Percentiles rank a stretch among this genome's conserved stretches.
Conservation (phyloP, 1,139 yeast genomes). For the Diutina sp. region DNA sequence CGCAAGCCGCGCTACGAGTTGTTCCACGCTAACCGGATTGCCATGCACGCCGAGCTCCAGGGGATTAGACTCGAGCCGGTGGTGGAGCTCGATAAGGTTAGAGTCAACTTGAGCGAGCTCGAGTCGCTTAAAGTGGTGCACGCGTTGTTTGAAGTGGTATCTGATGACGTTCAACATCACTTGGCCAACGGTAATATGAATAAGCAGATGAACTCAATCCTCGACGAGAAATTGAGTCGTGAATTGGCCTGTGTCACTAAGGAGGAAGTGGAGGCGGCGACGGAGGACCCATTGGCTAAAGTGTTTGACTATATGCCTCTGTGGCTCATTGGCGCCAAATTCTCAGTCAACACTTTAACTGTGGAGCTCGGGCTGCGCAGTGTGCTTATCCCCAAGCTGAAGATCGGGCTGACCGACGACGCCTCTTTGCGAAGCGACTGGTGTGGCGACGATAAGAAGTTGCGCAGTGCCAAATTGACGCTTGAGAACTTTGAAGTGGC, state of each 20-base stretch:
- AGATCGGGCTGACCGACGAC: conserved; percentile 19
- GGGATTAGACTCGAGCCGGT: conserved; percentile 16
- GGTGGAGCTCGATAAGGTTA: conserved; percentile 12
- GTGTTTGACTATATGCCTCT: conserved; percentile 31
- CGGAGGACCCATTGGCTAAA: neutral
- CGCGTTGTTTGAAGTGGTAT: conserved; percentile 15
- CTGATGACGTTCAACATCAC: conserved; percentile 15
- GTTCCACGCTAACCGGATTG: conserved; percentile 10
- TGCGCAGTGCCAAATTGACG: conserved; percentile 7
- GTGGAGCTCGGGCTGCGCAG: conserved; percentile 47
- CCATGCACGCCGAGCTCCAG: conserved; percentile 15
- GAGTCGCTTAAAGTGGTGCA: conserved; percentile 21
- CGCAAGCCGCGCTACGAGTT: conserved; percentile 5
- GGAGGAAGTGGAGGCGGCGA: neutral
- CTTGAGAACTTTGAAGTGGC: conserved; percentile 4
- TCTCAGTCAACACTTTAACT: conserved; percentile 18
- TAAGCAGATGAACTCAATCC: conserved; percentile 14
- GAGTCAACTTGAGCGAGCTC: conserved; percentile 18
- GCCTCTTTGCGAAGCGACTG: conserved; percentile 23
- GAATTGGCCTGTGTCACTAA: neutral
- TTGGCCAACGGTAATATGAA: conserved; percentile 20
- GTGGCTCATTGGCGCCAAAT: conserved; percentile 28
- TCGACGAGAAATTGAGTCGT: conserved; percentile 4
- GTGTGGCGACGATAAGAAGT: conserved; percentile 14
- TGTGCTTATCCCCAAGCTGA: conserved; percentile 29